Base-by-base conservation (phyloP, 106 monocot genomes). In the Dactylorhiza incarnata region DNA sequence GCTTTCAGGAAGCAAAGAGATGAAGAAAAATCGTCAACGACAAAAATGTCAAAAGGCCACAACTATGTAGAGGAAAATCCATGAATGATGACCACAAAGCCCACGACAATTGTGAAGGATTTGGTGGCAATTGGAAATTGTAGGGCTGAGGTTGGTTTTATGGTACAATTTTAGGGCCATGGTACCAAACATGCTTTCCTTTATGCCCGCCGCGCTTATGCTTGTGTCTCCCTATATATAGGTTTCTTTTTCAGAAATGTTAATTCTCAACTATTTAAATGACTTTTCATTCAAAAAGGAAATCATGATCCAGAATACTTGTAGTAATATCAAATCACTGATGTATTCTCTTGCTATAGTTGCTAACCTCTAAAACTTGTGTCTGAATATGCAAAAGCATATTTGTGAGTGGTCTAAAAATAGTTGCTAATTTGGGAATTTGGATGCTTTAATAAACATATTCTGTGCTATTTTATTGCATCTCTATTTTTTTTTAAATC, bases 401-500 rank as follows among this genome's bases (percentile, higher is more conserved):
- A 58, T 58, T 58, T 58, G 58, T 6, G n/a, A 12, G 19, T 20
- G 9, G 20, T 29, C 26, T 25, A 65, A 65, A 29, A 29, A 25
- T 10, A 26, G 10, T 65, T 65, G 9, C 10, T 19, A 25, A 17
- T 29, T 25, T 63, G 22, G 63, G 63, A 63, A 63, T 11, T 25
- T 24, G 65, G 29, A 65, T 23, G 12, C 26, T 65, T 65, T 10
- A 65, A 65, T 65, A 65, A 65, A 65, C 63, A 25, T 61, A 53
- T 15, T 53, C 4, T 53, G 17, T 53, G 53, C 17, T 53, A 12
- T 53, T 53, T 53, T 58, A 19, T 58, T 58, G 58, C 20, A 20
- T 58, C 1, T 20, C 6, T 22, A 2, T 19, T 58, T 58, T 58
- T 19, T 22, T 58, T 17, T 6, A 19, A 58, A 58, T 19, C 9